Base-by-base conservation (phyloP, 257 asterid genomes). In the Gardenia jasminoides region DNA sequence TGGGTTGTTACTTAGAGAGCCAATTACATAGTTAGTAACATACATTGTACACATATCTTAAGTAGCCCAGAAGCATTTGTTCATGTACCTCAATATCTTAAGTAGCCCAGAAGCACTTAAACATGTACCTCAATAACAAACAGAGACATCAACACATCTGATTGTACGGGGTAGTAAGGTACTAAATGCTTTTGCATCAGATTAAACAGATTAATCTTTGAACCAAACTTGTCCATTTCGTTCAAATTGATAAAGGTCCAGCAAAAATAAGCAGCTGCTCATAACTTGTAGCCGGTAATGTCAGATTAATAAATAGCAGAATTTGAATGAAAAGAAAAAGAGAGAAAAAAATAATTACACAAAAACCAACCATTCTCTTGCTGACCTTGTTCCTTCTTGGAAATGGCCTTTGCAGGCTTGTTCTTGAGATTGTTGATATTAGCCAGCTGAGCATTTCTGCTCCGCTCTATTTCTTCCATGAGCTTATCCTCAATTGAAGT, bases 401-500 rank as follows among this genome's bases (percentile, higher is more conserved):
- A 26, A 67, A 15, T 75, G 46, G 86, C 48, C 17, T 71, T 80
- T 8, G 36, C 71, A 66, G 91, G 83, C 75, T 73, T 85, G n/a
- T 89, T 80, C 90, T 91, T 92, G 80, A 96, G 96, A 77, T 83
- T 92, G 78, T 89, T 90, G 61, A 93, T 71, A 75, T 92, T 93
- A 11, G 89, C 93, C 82, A 96, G 84, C 90, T 92, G 98, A 54
- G 97, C 98, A 79, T 75, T 84, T 78, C 88, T 92, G 76, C 97
- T 90, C 78, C 88, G 97, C 85, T 93, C 97, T 9, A 92, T 87
- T 79, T 93, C 99, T 79, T 92, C 93, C 94, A 91, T 81, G 79
- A 96, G 81, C 88, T 91, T 87, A 84, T 96, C 98, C 90, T 96
- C 99, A 82, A 91, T 36, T 15, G 91, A 82, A 85, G 97, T 96